Evolutionary conservation across 495 filamentous ascomycete genomes (phyloP).

Genomic region (Lentithecium fluviatile): DNA sequence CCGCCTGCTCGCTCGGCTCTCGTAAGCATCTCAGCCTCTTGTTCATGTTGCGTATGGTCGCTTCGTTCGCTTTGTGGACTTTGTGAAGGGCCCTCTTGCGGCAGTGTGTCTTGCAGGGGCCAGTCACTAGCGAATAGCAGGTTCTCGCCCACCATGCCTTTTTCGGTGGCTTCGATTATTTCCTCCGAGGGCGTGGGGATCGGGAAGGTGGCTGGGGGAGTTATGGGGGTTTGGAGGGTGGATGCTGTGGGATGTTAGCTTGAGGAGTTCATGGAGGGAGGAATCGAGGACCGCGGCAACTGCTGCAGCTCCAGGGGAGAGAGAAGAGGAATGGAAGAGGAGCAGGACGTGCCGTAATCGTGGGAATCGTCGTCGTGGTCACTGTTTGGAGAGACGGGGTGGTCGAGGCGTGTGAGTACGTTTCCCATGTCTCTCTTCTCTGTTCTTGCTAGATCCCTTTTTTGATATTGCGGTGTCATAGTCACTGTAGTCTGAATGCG

Average conservation of each 20-base stretch:
- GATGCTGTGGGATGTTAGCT: neutral
- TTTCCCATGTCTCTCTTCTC: neutral
- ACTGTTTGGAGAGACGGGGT: neutral
- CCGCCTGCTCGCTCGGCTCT: neutral
- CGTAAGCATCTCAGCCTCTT: neutral
- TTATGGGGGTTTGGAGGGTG: neutral
- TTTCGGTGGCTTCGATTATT: slow-evolving; percentile 9
- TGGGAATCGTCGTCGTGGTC: neutral
- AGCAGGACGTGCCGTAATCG: neutral
- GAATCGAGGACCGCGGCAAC: too few species aligned
- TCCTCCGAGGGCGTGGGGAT: neutral
- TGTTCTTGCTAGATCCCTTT: neutral
- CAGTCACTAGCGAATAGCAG: neutral
- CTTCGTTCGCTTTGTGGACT: neutral
- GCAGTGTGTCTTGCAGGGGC: too few species aligned
- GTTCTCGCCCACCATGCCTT: slow-evolving; percentile 18
- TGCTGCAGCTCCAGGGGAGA: neutral
- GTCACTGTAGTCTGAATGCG: neutral
- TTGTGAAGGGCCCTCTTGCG: neutral
- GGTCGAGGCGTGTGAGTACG: neutral
- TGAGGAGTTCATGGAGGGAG: too few species aligned
- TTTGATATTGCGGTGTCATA: neutral
- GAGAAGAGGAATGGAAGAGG: neutral
- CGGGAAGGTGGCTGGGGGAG: neutral
- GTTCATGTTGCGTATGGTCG: neutral